Conservation (phyloP, 2,329 filamentous ascomycete genomes). For the Trichocomaceae sp. region DNA sequence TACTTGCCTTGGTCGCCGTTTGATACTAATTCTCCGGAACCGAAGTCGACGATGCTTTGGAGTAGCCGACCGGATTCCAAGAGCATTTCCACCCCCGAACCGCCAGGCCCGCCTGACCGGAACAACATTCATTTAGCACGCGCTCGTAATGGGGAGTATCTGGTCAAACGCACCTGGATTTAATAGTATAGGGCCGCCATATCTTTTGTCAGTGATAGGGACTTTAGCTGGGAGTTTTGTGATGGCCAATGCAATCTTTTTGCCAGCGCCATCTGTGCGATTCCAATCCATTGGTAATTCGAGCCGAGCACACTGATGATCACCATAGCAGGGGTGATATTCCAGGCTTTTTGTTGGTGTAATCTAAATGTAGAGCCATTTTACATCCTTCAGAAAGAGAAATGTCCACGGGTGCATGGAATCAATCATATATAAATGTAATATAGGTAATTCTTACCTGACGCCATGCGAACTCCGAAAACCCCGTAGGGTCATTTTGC, state of each 20-base stretch:
- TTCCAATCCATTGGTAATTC: conserved; percentile 12
- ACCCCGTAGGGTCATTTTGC: neutral
- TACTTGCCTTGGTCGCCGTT: conserved; percentile 22
- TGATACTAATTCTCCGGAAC: neutral
- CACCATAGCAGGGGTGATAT: conserved; percentile 2
- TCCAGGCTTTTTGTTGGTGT: neutral
- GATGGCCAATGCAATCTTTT: conserved; percentile 7
- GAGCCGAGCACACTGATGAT: conserved; percentile 8
- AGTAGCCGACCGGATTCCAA: conserved; percentile 28
- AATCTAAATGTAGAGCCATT: neutral
- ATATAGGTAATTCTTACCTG: neutral
- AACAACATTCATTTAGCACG: neutral
- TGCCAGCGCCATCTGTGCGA: conserved; percentile 7
- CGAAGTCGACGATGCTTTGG: conserved; percentile 21
- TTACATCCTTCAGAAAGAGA: neutral
- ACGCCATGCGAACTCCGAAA: conserved; percentile 5
- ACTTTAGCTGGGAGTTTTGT: conserved; percentile 10
- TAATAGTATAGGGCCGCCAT: conserved; percentile 35
- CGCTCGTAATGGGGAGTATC: neutral
- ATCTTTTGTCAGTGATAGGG: conserved; percentile 24
- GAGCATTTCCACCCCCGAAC: neutral
- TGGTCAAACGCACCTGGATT: conserved; percentile 30
- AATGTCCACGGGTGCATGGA: neutral
- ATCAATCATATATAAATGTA: neutral
- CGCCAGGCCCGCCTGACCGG: conserved; percentile 4